A percentile compares a stretch with the other conserved stretches of the same genome.
These are phyloP conservation scores for Prunus persica DNA, from an alignment of 306 rosid genomes.

Conservation along the genomic window Prunus_persica_NCBIv2 NC_034013.1:5345001-5345500, in stretches of 20 bases:
- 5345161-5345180: conserved; percentile 37
- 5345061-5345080: background rate
- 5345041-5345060: no score
- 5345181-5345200: conserved; percentile 25
- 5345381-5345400: background rate
- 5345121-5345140: conserved; percentile 8
- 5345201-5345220: conserved; percentile 16
- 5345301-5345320: conserved; percentile 26
- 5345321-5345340: conserved; percentile 32
- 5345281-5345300: background rate
- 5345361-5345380: background rate
- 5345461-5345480: no score
- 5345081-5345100: conserved; percentile 9
- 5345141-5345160: conserved; percentile 20
- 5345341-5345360: conserved; percentile 20
- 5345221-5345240: conserved; percentile 16
- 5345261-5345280: conserved; percentile 5
- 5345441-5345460: background rate
- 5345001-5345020: no score
- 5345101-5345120: background rate
- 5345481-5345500: rapidly evolving
- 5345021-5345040: no score
- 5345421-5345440: background rate
- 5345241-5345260: conserved; percentile 18
- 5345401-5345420: no score